Evolutionary conservation across 306 rosid genomes (phyloP).

Genomic region (Echinosophora koreensis): DNA sequence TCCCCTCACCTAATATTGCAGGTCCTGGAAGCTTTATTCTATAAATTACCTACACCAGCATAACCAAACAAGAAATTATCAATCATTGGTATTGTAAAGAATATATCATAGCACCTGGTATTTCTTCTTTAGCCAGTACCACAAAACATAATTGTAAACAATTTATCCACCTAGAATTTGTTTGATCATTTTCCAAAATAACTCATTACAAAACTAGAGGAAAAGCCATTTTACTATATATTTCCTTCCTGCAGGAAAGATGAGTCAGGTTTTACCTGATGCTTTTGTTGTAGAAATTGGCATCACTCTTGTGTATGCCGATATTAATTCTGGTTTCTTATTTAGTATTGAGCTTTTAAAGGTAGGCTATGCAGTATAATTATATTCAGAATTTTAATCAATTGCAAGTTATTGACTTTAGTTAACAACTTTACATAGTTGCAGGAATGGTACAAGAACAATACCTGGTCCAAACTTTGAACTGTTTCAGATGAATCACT

Average conservation of each 20-base stretch:
- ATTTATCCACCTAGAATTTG: constrained; percentile 25
- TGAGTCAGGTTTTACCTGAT: constrained; percentile 10
- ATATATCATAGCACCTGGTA: constrained; percentile 1
- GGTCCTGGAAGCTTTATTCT: constrained; percentile 96
- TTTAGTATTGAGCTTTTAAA: neutral
- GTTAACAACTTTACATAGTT: constrained; percentile 26
- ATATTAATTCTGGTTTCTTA: constrained; percentile 7
- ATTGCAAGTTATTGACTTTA: constrained; percentile 30
- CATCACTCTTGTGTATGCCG: neutral
- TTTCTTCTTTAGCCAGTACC: constrained; percentile 9
- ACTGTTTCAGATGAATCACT: constrained; percentile 81
- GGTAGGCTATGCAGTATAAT: constrained; percentile 21
- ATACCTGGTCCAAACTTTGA: constrained; percentile 88
- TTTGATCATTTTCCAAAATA: constrained; percentile 17
- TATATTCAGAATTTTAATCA: constrained; percentile 23
- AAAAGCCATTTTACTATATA: constrained; percentile 6
- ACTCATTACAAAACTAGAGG: constrained; percentile 6
- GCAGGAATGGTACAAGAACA: constrained; percentile 41
- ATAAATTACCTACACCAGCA: constrained; percentile 72
- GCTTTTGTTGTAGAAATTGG: constrained; percentile 32
- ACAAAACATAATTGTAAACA: constrained; percentile 24
- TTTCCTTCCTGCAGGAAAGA: constrained; percentile 30
- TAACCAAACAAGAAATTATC: constrained; percentile 40
- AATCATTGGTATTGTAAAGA: constrained; percentile 37
- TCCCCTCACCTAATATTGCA: constrained; percentile 95